phyloP scores from a whole-genome alignment of 331 rosid genomes.

The Malus hybrid region DNA sequence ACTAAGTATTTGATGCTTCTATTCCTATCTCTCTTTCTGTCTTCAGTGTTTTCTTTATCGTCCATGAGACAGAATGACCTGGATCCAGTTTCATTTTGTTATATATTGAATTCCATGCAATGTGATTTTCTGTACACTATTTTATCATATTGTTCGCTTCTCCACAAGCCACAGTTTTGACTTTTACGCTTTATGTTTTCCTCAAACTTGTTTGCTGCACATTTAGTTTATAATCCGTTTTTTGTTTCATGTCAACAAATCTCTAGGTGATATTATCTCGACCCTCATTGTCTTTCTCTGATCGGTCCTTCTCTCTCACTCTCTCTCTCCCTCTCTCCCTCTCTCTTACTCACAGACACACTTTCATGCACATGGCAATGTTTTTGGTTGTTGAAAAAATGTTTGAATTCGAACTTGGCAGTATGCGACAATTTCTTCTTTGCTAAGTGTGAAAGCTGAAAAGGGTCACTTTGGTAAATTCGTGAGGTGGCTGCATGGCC shows the following conservation, averaged over 20 bases:
- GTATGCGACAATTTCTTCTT: neutral
- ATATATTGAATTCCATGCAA: constrained; percentile 23
- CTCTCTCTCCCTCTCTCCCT: neutral
- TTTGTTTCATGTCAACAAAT: constrained; percentile 35
- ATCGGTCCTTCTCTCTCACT: neutral
- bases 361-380: neutral
- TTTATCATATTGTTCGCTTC: neutral
- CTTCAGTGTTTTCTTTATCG: constrained; percentile 22
- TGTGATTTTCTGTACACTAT: neutral
- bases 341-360: neutral
- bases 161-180: constrained; percentile 24
- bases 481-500: constrained; percentile 3
- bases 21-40: constrained; percentile 37
- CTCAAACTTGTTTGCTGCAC: constrained; percentile 12
- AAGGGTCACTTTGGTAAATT: constrained; percentile 8
- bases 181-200: constrained; percentile 17
- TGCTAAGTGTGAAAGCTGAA: neutral
- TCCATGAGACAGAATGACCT: constrained; percentile 51
- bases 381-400: neutral
- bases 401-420: neutral
- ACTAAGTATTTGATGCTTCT: constrained; percentile 52
- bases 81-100: constrained; percentile 50
- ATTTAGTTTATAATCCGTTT: constrained; percentile 19
- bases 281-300: constrained; percentile 12
- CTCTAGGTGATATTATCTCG: constrained; percentile 19